Evolutionary conservation across 345 rosid genomes (phyloP).

Genomic region (Eucalyptus pauciflora): DNA sequence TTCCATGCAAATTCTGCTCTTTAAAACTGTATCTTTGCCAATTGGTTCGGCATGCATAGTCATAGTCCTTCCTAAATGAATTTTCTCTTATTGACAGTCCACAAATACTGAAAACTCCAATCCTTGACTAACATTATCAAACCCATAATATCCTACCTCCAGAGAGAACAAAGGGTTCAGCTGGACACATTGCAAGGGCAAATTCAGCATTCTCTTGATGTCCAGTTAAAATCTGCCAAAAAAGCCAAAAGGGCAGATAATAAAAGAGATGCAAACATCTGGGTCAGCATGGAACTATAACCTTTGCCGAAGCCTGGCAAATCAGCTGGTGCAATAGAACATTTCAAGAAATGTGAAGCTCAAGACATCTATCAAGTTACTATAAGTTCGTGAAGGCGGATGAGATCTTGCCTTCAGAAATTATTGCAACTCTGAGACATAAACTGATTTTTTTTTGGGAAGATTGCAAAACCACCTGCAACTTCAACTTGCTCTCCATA

Average conservation of each 20-base stretch:
- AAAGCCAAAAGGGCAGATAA: neutral
- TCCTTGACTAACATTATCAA: neutral
- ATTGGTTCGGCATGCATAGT: neutral
- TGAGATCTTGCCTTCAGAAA: neutral
- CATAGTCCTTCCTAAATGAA: neutral
- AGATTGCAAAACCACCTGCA: neutral
- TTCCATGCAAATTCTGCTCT: neutral
- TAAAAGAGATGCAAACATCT: neutral
- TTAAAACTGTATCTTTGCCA: neutral
- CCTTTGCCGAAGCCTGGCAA: neutral
- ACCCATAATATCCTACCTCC: constrained; percentile 51
- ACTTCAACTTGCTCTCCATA: neutral
- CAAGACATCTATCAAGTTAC: neutral
- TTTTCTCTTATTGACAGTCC: neutral
- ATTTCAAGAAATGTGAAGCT: neutral
- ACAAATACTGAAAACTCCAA: neutral
- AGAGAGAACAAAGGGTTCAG: constrained; percentile 96
- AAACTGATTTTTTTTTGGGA: neutral
- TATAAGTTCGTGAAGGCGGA: neutral
- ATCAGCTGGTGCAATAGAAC: neutral
- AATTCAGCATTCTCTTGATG: constrained; percentile 99
- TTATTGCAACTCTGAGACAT: neutral
- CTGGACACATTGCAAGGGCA: constrained; percentile 98
- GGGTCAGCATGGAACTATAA: neutral
- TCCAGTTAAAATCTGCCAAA: constrained; percentile 81